A percentile compares a stretch with the other conserved stretches of the same genome.
Conservation (phyloP, 768 basidiomycete genomes). For the Neoboletus subvelutipes region DNA sequence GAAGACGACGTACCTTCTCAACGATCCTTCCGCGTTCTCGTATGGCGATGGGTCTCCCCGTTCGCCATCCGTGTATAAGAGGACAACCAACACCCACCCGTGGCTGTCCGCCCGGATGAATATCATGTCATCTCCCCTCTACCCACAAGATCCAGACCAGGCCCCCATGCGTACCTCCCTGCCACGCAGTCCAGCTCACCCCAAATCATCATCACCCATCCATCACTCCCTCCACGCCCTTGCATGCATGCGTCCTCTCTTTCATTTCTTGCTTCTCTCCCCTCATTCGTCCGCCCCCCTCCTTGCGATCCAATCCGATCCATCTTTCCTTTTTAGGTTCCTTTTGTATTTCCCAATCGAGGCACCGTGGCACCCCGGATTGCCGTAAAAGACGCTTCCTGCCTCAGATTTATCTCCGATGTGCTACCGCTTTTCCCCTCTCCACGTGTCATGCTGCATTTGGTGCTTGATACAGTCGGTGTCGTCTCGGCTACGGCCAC, state of each 20-base stretch:
- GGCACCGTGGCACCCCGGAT: conserved; percentile 32
- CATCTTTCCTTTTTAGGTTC: conserved; percentile 11
- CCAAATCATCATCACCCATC: conserved; percentile 16
- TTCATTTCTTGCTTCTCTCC: background rate
- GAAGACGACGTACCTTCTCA: conserved; percentile 23
- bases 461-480: conserved; percentile 18
- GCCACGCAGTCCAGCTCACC: conserved; percentile 20
- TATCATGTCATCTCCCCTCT: conserved; percentile 21
- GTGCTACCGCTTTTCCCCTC: background rate
- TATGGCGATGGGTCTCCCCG: conserved; percentile 7
- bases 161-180: conserved; percentile 12
- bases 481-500: background rate
- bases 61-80: conserved; percentile 18
- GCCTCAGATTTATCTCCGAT: conserved; percentile 31
- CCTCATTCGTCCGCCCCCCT: background rate
- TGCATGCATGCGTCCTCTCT: conserved; percentile 14
- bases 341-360: conserved; percentile 21
- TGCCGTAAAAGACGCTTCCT: conserved; percentile 22
- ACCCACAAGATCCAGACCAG: conserved; percentile 28
- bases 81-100: conserved; percentile 4
- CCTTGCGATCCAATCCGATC: conserved; percentile 16
- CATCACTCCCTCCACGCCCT: conserved; percentile 24
- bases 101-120: conserved; percentile 22
- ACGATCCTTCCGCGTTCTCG: conserved; percentile 4
- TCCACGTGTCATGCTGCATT: conserved; percentile 27